Conservation (phyloP, 2,329 filamentous ascomycete species). For the Ophiocordyceps robertsii region DNA sequence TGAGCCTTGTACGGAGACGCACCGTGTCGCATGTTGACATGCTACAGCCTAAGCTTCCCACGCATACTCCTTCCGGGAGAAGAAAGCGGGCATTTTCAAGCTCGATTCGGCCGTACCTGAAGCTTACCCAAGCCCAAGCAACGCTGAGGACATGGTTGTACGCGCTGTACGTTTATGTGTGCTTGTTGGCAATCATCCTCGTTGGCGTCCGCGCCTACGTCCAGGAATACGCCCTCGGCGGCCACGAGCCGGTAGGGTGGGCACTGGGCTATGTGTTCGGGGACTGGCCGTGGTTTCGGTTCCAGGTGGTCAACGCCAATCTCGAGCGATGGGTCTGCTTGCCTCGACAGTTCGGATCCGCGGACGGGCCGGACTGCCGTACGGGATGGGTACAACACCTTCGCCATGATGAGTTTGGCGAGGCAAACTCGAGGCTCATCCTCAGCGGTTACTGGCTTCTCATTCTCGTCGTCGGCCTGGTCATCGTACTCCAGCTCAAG, state of each 20-base stretch:
- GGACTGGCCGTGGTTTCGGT: constrained; percentile 58
- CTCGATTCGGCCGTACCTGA: constrained; percentile 59
- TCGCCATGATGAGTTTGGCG: constrained; percentile 52
- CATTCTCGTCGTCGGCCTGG: constrained; percentile 58
- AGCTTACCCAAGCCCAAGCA: constrained; percentile 69
- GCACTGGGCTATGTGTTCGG: constrained; percentile 81
- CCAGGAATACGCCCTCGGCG: constrained; percentile 48
- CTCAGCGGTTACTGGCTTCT: constrained; percentile 60
- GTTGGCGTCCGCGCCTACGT: constrained; percentile 61
- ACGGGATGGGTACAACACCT: constrained; percentile 51
- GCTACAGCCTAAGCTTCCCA: constrained; percentile 23
- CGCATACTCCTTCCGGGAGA: constrained; percentile 48
- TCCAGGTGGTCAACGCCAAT: constrained; percentile 53
- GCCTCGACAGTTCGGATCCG: constrained; percentile 29
- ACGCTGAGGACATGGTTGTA: constrained; percentile 69
- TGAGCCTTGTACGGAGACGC: constrained; percentile 26
- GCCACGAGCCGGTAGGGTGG: constrained; percentile 81
- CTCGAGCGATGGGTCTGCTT: constrained; percentile 66
- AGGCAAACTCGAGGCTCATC: constrained; percentile 69
- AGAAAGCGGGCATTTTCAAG: constrained; percentile 51
- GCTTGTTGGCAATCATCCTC: constrained; percentile 53
- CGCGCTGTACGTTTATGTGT: constrained; percentile 61
- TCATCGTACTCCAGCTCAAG: constrained; percentile 61
- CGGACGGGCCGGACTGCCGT: constrained; percentile 24
- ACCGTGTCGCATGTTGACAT: constrained; percentile 34